Evolutionary conservation across 2,329 filamentous ascomycete species (phyloP).

Genomic region (Fusarium papillatum): DNA sequence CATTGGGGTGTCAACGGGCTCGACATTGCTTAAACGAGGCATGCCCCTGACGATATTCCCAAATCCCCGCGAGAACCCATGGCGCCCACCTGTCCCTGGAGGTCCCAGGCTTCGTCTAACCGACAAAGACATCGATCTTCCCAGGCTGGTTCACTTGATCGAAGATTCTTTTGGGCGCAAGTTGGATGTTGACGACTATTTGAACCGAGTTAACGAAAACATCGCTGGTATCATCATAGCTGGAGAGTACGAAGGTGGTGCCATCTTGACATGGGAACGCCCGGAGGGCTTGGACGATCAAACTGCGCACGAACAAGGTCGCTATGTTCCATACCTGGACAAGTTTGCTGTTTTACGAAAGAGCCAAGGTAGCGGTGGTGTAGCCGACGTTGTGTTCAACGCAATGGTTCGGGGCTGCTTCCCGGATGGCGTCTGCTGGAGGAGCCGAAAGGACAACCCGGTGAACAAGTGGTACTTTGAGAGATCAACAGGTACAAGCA

Average conservation of each 20-base stretch:
- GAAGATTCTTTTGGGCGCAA: slow-evolving; percentile 93
- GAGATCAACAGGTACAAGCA: slow-evolving; percentile 85
- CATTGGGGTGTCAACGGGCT: slow-evolving; percentile 54
- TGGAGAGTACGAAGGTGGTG: slow-evolving; percentile 96
- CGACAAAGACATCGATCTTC: slow-evolving; percentile 86
- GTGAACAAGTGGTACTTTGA: slow-evolving; percentile 99
- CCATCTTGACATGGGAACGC: slow-evolving; percentile 94
- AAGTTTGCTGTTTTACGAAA: slow-evolving; percentile 95
- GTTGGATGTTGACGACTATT: slow-evolving; percentile 86
- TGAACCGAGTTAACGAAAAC: slow-evolving; percentile 82
- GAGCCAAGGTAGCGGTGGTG: slow-evolving; percentile 90
- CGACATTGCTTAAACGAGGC: slow-evolving; percentile 91
- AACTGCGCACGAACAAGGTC: slow-evolving; percentile 65
- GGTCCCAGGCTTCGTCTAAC: slow-evolving; percentile 76
- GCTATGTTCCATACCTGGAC: slow-evolving; percentile 93
- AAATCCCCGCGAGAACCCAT: slow-evolving; percentile 76
- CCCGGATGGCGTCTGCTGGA: slow-evolving; percentile 91
- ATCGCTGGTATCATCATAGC: slow-evolving; percentile 95
- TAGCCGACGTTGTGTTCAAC: slow-evolving; percentile 97
- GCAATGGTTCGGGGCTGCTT: slow-evolving; percentile 94
- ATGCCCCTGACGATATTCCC: slow-evolving; percentile 91
- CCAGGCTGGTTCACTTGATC: slow-evolving; percentile 87
- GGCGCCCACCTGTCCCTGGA: slow-evolving; percentile 75
- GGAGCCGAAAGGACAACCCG: slow-evolving; percentile 89
- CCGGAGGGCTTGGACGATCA: slow-evolving; percentile 72